Evolutionary conservation across 176 grass and related monocot species (phyloP).

Genomic region (Ensete ventricosum): DNA sequence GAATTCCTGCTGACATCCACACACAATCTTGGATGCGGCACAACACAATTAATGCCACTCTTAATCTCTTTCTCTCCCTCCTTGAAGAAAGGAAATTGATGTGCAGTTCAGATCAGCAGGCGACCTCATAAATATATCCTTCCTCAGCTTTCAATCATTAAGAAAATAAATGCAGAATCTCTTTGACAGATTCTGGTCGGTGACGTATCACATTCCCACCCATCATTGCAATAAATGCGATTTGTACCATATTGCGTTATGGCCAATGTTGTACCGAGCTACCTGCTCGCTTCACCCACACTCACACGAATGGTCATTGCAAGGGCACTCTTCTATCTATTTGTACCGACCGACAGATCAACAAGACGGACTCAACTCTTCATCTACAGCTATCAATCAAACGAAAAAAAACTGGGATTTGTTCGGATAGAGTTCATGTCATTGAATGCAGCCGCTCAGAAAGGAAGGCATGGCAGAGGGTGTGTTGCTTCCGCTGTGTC

Average conservation of each 20-base stretch:
- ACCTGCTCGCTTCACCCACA: conserved; percentile 20
- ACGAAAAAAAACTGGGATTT: neutral
- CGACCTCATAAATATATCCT: neutral
- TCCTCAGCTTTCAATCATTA: conserved; percentile 44
- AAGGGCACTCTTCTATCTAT: neutral
- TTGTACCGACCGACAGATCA: neutral
- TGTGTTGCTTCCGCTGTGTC: conserved; percentile 27
- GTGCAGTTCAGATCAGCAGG: neutral
- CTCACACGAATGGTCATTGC: neutral
- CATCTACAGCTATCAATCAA: conserved; percentile 1
- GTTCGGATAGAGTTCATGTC: neutral
- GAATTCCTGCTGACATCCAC: neutral
- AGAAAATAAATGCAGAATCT: conserved; percentile 46
- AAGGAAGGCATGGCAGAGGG: conserved; percentile 20
- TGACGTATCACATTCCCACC: conserved; percentile 25
- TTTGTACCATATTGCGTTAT: conserved; percentile 7
- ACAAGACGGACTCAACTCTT: neutral
- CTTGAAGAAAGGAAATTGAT: neutral
- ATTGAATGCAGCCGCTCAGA: conserved; percentile 23
- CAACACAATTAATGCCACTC: too few relatives aligned
- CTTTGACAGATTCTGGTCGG: conserved; percentile 34
- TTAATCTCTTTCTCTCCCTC: too few relatives aligned
- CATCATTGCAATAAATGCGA: conserved; percentile 53
- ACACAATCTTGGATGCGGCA: too few relatives aligned
- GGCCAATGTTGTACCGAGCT: neutral